Base-by-base conservation (phyloP, 371 early-diverging fungal genomes). In the Vittaforma corneae region DNA sequence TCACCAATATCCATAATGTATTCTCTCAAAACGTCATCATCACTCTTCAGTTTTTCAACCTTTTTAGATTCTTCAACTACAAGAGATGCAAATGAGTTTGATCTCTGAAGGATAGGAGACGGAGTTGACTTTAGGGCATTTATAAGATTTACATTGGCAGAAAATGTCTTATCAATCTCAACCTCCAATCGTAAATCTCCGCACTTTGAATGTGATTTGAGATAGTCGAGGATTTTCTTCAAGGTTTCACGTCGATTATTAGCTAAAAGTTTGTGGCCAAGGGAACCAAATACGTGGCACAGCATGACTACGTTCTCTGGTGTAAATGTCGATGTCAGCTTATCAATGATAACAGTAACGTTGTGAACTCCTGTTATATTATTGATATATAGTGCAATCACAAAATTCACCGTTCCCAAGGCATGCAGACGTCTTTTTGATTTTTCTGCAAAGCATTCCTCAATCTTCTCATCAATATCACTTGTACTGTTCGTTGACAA, bases 241-340 rank as follows among this genome's bases (percentile, higher is more conserved):
- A 66, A 52, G 48, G 57, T 28, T 22, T 72, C 60, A 22, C 22
- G 16, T 16, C 66, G 63, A 1, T 50, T 46, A 14, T 29, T 55
- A 1, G 24, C 35, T 11, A 33, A 20, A 1, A 73, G 46, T 26
- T 73, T 65, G 28, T 59, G 54, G 1, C 52, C 67, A 30, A 45
- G 35, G 26, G 34, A 50, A 0, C 57, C 60, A 4, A 73, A 24
- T 16, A 70, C 33, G 14, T 30, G n/a, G 26, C 67, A 65, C n/a
- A 73, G 18, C 24, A 67, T 48, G 35, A 70, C 74, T 20, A 73
- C 58, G 29, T 33, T 58, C 58, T 73, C 70, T 3, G 44, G 14
- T 30, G 59, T 38, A 5, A 20, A 16, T 5, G 20, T 51, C n/a
- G 40, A 59, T 34, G 62, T 32, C 18, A 70, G 40, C 24, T 51